A percentile compares a stretch with the other conserved stretches of the same genome.
Evolutionary conservation across 208 protist genomes (phyloP).

Genomic region (Jaenimonas drosophilae): DNA sequence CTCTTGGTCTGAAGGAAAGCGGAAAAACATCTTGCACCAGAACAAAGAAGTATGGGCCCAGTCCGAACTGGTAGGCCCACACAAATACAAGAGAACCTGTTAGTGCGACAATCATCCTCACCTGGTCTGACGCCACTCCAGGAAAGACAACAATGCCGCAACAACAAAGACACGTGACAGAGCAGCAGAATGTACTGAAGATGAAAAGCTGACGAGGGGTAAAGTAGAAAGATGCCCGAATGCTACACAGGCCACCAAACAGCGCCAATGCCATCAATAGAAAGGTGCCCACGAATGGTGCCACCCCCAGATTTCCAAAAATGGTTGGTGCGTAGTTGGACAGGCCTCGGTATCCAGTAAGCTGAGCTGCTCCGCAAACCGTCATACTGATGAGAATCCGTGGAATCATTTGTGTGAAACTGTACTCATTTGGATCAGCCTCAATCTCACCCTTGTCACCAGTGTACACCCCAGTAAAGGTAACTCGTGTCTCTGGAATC

Average conservation of each 20-base stretch:
- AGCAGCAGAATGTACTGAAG: slow-evolving; percentile 5
- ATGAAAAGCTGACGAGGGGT: slow-evolving; percentile 16
- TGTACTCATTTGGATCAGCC: background rate
- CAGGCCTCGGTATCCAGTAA: slow-evolving; percentile 36
- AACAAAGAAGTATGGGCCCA: slow-evolving; percentile 29
- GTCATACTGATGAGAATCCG: slow-evolving; percentile 12
- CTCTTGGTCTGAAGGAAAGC: slow-evolving; percentile 12
- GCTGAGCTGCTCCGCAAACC: slow-evolving; percentile 18
- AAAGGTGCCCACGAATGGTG: slow-evolving; percentile 28
- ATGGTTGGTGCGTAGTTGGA: slow-evolving; percentile 42
- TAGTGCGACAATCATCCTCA: slow-evolving; percentile 11
- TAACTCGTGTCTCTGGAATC: slow-evolving; percentile 7
- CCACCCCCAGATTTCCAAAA: slow-evolving; percentile 11
- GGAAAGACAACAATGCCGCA: slow-evolving; percentile 11
- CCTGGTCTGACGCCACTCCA: slow-evolving; percentile 1
- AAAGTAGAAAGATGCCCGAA: slow-evolving; percentile 16
- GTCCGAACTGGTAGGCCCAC: slow-evolving; percentile 18
- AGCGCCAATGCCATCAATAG: slow-evolving; percentile 43
- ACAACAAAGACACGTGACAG: slow-evolving; percentile 12
- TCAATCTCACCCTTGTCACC: background rate
- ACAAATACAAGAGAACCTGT: slow-evolving; percentile 27
- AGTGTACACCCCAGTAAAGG: background rate
- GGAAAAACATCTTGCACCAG: slow-evolving; percentile 33
- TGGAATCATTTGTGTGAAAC: slow-evolving; percentile 1
- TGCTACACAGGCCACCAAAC: slow-evolving; percentile 11